Conservation (phyloP, 371 early-diverging fungal species). For the Blakeslea trispora region DNA sequence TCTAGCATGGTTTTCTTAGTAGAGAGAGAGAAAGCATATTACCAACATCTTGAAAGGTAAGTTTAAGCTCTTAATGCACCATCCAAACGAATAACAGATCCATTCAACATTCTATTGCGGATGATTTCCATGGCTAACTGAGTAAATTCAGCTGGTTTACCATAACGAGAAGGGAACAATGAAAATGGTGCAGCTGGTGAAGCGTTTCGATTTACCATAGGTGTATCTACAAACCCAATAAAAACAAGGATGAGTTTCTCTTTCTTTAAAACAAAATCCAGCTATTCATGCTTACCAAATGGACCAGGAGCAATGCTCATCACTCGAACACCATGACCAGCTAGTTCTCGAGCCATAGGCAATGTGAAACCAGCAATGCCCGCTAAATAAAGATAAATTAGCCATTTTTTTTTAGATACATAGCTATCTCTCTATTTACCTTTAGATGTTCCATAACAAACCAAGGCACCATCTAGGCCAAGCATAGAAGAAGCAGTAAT, state of each 20-base stretch:
- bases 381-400: slow-evolving; percentile 26
- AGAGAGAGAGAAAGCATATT: too few species aligned
- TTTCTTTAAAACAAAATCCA: too few species aligned
- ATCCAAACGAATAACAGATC: slow-evolving; percentile 61
- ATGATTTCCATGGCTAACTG: slow-evolving; percentile 54
- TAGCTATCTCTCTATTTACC: slow-evolving; percentile 25
- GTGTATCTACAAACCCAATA: slow-evolving; percentile 31
- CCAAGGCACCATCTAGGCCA: slow-evolving; percentile 54
- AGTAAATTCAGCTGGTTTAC: slow-evolving; percentile 55
- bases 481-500: slow-evolving; percentile 59
- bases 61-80: slow-evolving; percentile 45
- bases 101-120: slow-evolving; percentile 60
- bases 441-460: slow-evolving; percentile 60
- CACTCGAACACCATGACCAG: slow-evolving; percentile 56
- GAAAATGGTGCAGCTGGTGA: slow-evolving; percentile 4
- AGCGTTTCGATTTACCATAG: slow-evolving; percentile 20
- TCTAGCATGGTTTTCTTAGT: too few species aligned
- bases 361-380: slow-evolving; percentile 62
- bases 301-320: slow-evolving; percentile 64
- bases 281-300: slow-evolving; percentile 60
- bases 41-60: too few species aligned
- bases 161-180: slow-evolving; percentile 53
- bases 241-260: neutral
- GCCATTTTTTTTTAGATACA: neutral
- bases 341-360: slow-evolving; percentile 61